Percentiles rank a stretch among this genome's conserved stretches.
These are phyloP conservation scores for Striga hermonthica DNA, from an alignment of 305 asterid genomes.

Conservation along the genomic window DNA sequence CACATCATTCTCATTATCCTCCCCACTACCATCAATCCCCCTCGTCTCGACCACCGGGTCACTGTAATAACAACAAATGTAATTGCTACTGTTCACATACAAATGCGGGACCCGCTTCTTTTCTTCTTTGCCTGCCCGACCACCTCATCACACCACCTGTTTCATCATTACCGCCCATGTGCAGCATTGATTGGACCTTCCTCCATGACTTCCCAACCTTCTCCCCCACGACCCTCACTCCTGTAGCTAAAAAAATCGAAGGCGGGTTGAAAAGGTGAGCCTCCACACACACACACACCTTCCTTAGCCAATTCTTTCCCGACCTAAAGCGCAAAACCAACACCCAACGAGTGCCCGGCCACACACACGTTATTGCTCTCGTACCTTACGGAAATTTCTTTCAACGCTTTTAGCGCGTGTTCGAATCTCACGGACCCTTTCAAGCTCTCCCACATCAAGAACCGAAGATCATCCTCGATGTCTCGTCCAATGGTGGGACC, in stretches of 20 bases:
- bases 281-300: conserved; percentile 64
- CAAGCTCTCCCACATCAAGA: conserved; percentile 85
- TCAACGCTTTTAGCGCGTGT: conserved; percentile 52
- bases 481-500: conserved; percentile 79
- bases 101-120: conserved; percentile 77
- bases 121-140: conserved; percentile 34
- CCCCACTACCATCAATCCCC: conserved; percentile 25
- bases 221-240: conserved; percentile 65
- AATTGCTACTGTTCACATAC: conserved; percentile 85
- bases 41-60: conserved; percentile 46
- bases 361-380: conserved; percentile 73
- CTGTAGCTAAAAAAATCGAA: conserved; percentile 78
- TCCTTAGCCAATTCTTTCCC: conserved; percentile 90
- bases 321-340: conserved; percentile 90
- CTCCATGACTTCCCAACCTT: conserved; percentile 72
- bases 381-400: conserved; percentile 52
- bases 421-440: conserved; percentile 83
- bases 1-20: conserved; percentile 57
- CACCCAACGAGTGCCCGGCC: conserved; percentile 90
- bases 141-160: conserved; percentile 16
- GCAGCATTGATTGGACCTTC: conserved; percentile 56
- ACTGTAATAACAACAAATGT: conserved; percentile 78
- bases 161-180: conserved; percentile 31
- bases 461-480: conserved; percentile 81
- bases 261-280: conserved; percentile 98